These are phyloP conservation scores for Tricladium varicosporioides DNA, from an alignment of 2,329 filamentous ascomycete species.

Conservation along the genomic window DNA sequence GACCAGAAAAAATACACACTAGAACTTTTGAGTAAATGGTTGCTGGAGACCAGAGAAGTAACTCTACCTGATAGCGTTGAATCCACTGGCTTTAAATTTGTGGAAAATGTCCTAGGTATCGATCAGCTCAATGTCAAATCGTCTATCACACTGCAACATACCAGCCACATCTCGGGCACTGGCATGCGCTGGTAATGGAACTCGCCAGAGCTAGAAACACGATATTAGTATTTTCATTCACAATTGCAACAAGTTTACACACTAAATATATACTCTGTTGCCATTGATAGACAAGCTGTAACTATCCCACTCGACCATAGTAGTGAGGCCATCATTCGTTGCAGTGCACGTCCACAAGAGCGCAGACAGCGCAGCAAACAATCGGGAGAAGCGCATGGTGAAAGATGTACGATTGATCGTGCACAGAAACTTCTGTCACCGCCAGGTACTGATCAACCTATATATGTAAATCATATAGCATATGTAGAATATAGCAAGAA, in stretches of 20 bases:
- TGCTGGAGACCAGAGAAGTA: not conserved
- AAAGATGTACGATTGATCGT: not conserved
- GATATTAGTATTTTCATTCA: constrained; percentile 3
- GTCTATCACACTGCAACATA: constrained; percentile 17
- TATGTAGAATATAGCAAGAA: not conserved
- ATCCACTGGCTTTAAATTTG: constrained; percentile 51
- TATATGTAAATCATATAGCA: not conserved
- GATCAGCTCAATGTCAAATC: constrained; percentile 15
- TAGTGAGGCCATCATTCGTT: constrained; percentile 42
- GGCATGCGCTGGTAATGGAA: constrained; percentile 54
- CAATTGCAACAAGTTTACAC: constrained; percentile 1
- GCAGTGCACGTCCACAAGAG: constrained; percentile 29
- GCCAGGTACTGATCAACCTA: not conserved
- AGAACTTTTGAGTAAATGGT: constrained; percentile 11
- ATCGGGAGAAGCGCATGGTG: constrained; percentile 23
- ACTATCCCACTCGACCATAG: constrained; percentile 47
- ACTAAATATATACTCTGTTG: constrained; percentile 46
- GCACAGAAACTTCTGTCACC: not conserved
- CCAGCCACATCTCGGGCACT: constrained; percentile 50
- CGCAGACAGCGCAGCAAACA: constrained; percentile 24
- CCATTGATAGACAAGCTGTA: constrained; percentile 50
- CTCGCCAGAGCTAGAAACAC: constrained; percentile 34
- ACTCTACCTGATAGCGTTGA: constrained; percentile 46
- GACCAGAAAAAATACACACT: constrained; percentile 50
- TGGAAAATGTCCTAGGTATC: constrained; percentile 48